Conservation (phyloP, 108 stramenopile species). For the Discostella stelligeroides region DNA sequence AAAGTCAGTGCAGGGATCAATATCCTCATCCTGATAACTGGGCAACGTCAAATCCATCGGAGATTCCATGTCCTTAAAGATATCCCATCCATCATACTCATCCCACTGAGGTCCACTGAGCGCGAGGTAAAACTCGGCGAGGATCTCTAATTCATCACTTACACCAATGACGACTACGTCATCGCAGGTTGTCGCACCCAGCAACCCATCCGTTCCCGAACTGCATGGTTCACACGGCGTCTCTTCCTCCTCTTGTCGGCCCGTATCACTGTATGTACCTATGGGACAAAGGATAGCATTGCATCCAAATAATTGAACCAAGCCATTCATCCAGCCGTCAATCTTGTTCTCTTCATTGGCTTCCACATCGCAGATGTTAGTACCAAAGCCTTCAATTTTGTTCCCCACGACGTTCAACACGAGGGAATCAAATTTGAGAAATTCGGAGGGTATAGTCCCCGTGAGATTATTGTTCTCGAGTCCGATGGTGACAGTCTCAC, state of each 20-base stretch:
- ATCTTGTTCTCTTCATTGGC: slow-evolving; percentile 21
- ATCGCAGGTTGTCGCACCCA: slow-evolving; percentile 54
- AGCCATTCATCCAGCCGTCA: slow-evolving; percentile 64
- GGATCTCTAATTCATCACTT: slow-evolving; percentile 43
- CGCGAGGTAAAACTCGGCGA: slow-evolving; percentile 63
- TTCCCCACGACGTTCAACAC: slow-evolving; percentile 59
- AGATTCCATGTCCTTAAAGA: slow-evolving; percentile 40
- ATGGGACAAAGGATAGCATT: slow-evolving; percentile 63
- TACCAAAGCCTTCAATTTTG: slow-evolving; percentile 41
- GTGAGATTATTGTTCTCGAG: slow-evolving; percentile 59
- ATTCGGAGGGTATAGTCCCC: slow-evolving; percentile 50
- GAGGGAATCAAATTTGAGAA: slow-evolving; percentile 41
- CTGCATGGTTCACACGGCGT: slow-evolving; percentile 48
- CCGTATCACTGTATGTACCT: slow-evolving; percentile 45
- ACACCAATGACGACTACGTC: slow-evolving; percentile 9
- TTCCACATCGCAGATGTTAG: slow-evolving; percentile 32
- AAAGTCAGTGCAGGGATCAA: slow-evolving; percentile 33
- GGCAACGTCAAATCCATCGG: slow-evolving; percentile 42
- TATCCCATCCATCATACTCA: slow-evolving; percentile 41
- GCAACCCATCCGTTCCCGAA: slow-evolving; percentile 45
- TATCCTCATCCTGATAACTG: slow-evolving; percentile 30
- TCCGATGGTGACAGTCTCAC: slow-evolving; percentile 46
- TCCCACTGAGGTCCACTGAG: slow-evolving; percentile 59
- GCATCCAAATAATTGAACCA: slow-evolving; percentile 59
- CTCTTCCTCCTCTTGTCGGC: slow-evolving; percentile 50